Conservation (phyloP, 495 filamentous ascomycete species). For the Glonium stellatum region DNA sequence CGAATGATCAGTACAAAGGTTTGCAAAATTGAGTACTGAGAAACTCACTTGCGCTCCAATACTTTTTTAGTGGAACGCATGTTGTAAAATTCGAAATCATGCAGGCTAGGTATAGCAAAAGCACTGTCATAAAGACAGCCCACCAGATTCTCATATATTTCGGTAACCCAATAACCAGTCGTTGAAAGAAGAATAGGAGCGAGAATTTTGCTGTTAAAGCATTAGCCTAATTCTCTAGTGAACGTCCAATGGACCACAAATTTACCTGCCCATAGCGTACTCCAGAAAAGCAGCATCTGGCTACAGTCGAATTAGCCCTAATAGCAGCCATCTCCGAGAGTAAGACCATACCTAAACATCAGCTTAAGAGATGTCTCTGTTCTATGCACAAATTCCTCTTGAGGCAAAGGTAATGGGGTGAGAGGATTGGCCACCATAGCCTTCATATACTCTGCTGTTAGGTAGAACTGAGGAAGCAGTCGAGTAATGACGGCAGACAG, state of each 20-base stretch:
- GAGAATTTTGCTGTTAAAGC: slow-evolving; percentile 17
- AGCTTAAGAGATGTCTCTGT: slow-evolving; percentile 19
- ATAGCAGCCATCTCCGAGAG: neutral
- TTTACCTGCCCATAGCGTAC: slow-evolving; percentile 20
- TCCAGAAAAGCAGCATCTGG: slow-evolving; percentile 24
- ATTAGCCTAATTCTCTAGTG: neutral
- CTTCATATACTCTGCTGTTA: neutral
- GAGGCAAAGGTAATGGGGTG: neutral
- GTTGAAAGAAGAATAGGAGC: slow-evolving; percentile 19
- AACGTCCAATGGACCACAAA: neutral
- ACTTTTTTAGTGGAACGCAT: slow-evolving; percentile 12
- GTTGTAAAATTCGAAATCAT: slow-evolving; percentile 21
- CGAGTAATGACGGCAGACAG: neutral
- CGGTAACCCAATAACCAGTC: slow-evolving; percentile 15
- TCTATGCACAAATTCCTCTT: slow-evolving; percentile 3
- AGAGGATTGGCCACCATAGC: neutral
- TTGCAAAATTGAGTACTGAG: neutral
- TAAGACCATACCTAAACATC: slow-evolving; percentile 16
- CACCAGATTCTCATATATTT: slow-evolving; percentile 23
- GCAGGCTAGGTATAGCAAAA: slow-evolving; percentile 17
- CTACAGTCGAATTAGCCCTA: neutral
- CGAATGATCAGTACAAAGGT: neutral
- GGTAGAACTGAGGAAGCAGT: neutral
- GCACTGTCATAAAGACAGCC: slow-evolving; percentile 12
- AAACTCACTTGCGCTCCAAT: slow-evolving; percentile 17